A percentile compares a stretch with the other conserved stretches of the same genome.
Evolutionary conservation across 1,284 basidiomycete species (phyloP).

Genomic region (Moesziomyces parantarcticus): DNA sequence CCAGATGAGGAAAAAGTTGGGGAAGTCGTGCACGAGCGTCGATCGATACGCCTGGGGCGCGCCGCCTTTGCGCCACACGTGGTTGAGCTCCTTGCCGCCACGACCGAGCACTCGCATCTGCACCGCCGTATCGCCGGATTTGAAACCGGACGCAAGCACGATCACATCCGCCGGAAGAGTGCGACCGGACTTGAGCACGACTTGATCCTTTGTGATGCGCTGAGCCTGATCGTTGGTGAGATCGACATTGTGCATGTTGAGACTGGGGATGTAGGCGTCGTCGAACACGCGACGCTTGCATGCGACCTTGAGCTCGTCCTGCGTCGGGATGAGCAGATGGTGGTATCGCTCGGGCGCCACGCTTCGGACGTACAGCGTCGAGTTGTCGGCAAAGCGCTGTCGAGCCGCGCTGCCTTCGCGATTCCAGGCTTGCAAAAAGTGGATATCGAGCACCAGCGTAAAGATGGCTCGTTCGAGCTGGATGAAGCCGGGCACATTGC

Average conservation of each 20-base stretch:
- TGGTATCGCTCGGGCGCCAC: slow-evolving; percentile 54
- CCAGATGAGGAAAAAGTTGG: slow-evolving; percentile 51
- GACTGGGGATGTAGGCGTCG: slow-evolving; percentile 36
- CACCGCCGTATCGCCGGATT: slow-evolving; percentile 26
- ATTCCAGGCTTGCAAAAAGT: slow-evolving; percentile 29
- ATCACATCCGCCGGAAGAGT: slow-evolving; percentile 45
- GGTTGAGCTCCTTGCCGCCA: slow-evolving; percentile 31
- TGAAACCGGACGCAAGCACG: slow-evolving; percentile 46
- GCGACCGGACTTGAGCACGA: slow-evolving; percentile 35
- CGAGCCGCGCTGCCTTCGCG: slow-evolving; percentile 28
- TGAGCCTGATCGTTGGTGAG: slow-evolving; percentile 27
- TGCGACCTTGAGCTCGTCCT: slow-evolving; percentile 41
- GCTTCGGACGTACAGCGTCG: slow-evolving; percentile 35
- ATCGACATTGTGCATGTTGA: slow-evolving; percentile 43
- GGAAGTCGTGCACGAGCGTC: slow-evolving; percentile 45
- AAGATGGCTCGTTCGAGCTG: slow-evolving; percentile 25
- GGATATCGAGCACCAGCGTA: slow-evolving; percentile 36
- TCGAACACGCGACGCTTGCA: slow-evolving; percentile 57
- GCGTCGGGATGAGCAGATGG: slow-evolving; percentile 48
- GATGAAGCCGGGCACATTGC: slow-evolving; percentile 30
- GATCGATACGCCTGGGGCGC: slow-evolving; percentile 46
- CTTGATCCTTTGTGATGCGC: slow-evolving; percentile 28
- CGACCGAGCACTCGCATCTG: slow-evolving; percentile 37
- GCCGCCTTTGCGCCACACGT: slow-evolving; percentile 35
- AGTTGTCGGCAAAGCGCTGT: slow-evolving; percentile 26